Evolutionary conservation across 2,329 filamentous ascomycete species (phyloP), one percentile per base, ranked within the genome.

Genomic region (Monosporascus cannonballus): DNA sequence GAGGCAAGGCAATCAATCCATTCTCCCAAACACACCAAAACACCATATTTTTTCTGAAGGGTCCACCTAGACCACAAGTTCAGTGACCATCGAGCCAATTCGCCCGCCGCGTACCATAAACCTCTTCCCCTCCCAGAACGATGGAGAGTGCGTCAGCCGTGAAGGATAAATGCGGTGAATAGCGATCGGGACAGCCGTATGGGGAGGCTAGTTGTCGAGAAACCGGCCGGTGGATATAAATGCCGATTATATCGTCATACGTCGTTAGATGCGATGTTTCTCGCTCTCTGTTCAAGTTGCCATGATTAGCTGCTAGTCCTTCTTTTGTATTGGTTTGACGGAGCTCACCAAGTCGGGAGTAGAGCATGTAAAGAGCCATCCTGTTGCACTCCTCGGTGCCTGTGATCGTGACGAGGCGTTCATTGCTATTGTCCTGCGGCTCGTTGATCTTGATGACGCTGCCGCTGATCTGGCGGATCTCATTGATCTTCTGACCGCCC

Each of bases 401-500:
- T 2, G 94, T 96, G 62, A 99, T 96, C 17, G 94, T 99, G 53
- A 99, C 94, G 54, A 99, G 78, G 57, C 94, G 87, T 77, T 99
- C 94, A 67, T 97, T 99, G 79, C 90, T 97, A 74, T 96, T 97
- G 72, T 97, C 94, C 71, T 96, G 94, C 1, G 94, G 94, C 71
- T 99, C 94, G 69, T 99, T 97, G 79, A 99, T 99, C 79, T 99
- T 99, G 72, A 99, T 97, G 47, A 99, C 92, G 74, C 93, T 97
- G 62, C 93, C 94, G 70, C 89, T 95, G 64, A 99, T 85, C 71
- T 96, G 91, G 62, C 94, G 86, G 60, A 99, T 99, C 74, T 99
- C 94, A 69, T 99, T 99, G 79, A 99, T 99, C 82, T 99, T 99
- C 52, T 91, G 89, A 59, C 94, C 94, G 56, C 94, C 94, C 76